Base-by-base conservation (phyloP, 2,329 filamentous ascomycete species). In the Fusarium sp. region DNA sequence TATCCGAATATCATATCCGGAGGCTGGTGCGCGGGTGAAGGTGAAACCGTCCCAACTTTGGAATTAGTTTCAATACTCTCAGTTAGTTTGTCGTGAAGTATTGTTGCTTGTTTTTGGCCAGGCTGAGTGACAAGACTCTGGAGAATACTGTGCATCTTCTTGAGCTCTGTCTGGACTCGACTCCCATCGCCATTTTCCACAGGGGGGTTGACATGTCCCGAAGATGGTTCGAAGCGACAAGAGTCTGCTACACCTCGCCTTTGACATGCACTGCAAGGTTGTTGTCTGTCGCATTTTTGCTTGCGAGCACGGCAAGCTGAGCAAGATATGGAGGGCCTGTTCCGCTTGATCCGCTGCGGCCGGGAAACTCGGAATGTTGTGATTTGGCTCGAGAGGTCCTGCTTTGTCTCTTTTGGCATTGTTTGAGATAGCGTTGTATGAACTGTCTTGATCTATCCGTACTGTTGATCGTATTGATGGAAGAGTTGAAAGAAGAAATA, bases 231-330 rank as follows among this genome's bases (percentile, higher is more conserved):
- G 21, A 53, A 44, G 9, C 20, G 20, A 11, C 64, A 67, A 6
- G 41, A 33, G 4, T 21, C 29, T 18, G 57, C 41, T 6, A 53
- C 10, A 0, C 50, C 64, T 13, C 64, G 50, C 21, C 37, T 67
- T 6, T 11, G 15, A 21, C 64, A 67, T 3, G 50, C 24, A 6
- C 46, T 21, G 8, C 64, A 67, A n/a, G 58, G 58, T 3, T 68
- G 47, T 4, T 68, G 47, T 39, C 58, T 47, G 10, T 68, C 63
- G 20, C 63, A 64, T 33, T 43, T 68, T 11, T 59, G 37, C 37
- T 68, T 68, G 16, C 64, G 47, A 2, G 42, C 6, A 4, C 65
- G 63, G 8, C 63, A 68, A 2, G 31, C n/a, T 8, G 37, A 43
- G 35, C 63, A 68, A n/a, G 65, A 64, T 6, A 59, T n/a, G 0